A percentile compares a stretch with the other conserved stretches of the same genome.
Evolutionary conservation across 371 early-diverging fungal species (phyloP).

Genomic region (Cokeromyces recurvatus): DNA sequence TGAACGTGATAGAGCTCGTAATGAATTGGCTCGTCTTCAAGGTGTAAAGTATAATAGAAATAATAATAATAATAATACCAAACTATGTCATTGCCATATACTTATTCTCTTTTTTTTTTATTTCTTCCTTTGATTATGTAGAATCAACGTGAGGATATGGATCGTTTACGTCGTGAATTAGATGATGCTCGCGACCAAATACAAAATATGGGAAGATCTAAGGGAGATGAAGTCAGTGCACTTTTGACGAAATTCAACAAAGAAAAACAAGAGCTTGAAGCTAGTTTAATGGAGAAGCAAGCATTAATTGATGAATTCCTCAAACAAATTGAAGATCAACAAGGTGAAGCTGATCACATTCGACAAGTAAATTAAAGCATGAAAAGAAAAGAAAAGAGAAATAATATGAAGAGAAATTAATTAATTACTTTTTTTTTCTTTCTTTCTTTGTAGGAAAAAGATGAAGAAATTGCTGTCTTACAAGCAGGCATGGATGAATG

Average conservation of each 20-base stretch:
- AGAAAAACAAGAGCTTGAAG: slow-evolving; percentile 80
- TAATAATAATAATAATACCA: too few species aligned
- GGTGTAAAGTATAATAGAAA: too few species aligned
- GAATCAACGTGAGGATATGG: slow-evolving; percentile 76
- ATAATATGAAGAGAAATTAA: too few species aligned
- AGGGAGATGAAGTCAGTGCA: slow-evolving; percentile 80
- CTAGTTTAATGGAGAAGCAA: slow-evolving; percentile 46
- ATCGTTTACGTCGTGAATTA: slow-evolving; percentile 73
- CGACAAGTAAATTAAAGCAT: slow-evolving; percentile 26
- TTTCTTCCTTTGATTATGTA: slow-evolving; percentile 11
- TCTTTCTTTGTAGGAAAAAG: slow-evolving; percentile 50
- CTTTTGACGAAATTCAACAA: slow-evolving; percentile 71
- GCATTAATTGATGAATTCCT: slow-evolving; percentile 58
- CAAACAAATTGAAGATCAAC: slow-evolving; percentile 63
- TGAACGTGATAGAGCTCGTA: slow-evolving; percentile 76
- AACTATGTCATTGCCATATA: too few species aligned
- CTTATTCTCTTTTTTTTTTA: neutral
- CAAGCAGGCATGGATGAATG: slow-evolving; percentile 96
- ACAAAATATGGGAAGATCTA: slow-evolving; percentile 70
- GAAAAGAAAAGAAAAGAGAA: too few species aligned
- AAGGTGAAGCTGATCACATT: slow-evolving; percentile 65
- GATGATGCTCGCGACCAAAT: slow-evolving; percentile 70
- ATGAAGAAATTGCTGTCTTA: slow-evolving; percentile 86
- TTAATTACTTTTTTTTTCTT: neutral
- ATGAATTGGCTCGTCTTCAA: slow-evolving; percentile 65